These are phyloP conservation scores for Malassezia equina DNA, from an alignment of 1,284 basidiomycete genomes.

Conservation along the genomic window DNA sequence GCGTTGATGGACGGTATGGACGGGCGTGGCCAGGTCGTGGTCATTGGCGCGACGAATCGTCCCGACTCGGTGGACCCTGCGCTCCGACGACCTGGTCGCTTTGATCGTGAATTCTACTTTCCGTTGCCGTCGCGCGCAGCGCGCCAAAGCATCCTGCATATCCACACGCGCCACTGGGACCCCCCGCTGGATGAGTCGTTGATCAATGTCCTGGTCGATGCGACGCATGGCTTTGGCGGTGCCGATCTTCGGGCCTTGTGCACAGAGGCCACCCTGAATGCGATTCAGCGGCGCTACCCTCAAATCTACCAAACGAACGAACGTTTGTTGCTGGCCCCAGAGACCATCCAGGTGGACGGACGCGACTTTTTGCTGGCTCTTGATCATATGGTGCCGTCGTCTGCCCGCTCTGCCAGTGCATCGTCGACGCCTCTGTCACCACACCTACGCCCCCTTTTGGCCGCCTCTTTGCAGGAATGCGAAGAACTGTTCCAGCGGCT, in stretches of 20 bases:
- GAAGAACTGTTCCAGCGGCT: conserved; percentile 57
- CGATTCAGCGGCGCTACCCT: conserved; percentile 88
- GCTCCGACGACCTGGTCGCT: conserved; percentile 81
- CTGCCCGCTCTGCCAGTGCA: conserved; percentile 77
- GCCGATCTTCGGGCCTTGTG: conserved; percentile 66
- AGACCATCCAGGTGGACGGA: conserved; percentile 72
- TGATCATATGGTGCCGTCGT: conserved; percentile 77
- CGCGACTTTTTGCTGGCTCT: conserved; percentile 96
- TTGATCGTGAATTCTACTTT: conserved; percentile 98
- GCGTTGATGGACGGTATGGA: conserved; percentile 99
- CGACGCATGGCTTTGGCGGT: conserved; percentile 96
- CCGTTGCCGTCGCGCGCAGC: conserved; percentile 76
- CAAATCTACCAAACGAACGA: conserved; percentile 93
- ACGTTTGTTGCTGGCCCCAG: conserved; percentile 71
- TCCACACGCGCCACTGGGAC: conserved; percentile 84
- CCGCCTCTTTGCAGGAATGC: conserved; percentile 60
- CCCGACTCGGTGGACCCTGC: conserved; percentile 96
- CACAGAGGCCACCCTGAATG: conserved; percentile 92
- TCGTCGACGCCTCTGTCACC: conserved; percentile 71
- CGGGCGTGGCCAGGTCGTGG: conserved; percentile 83
- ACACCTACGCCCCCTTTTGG: conserved; percentile 74
- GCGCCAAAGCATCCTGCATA: conserved; percentile 74
- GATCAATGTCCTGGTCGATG: conserved; percentile 64
- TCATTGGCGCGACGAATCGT: conserved; percentile 94
- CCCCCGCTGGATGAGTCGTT: conserved; percentile 64